Evolutionary conservation across 1,139 yeast species (phyloP), one percentile per base, ranked within the genome.

Genomic region (Insectozyma bohioensis): DNA sequence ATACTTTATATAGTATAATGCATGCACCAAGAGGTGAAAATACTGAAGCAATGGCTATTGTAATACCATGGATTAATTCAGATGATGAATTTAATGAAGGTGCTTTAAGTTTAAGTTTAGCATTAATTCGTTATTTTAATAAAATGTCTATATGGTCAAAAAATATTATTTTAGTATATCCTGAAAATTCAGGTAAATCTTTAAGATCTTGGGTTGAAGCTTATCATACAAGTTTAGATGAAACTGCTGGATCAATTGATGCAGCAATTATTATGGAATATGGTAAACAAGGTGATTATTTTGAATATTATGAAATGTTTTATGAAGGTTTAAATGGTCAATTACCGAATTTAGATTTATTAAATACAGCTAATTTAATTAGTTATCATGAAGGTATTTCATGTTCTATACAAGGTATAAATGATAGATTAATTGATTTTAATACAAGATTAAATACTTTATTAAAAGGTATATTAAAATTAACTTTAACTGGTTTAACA

Each of bases 1-100:
- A 72, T 41, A 82, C 87, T 12, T 65, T 87, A 24, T 92, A 90
- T 53, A 95, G 88, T 1, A 76, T 90, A 11, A 71, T 86, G 61
- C 95, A 87, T 52, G 95, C 96, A 0, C 95, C 97, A 2, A 66
- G 96, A 44, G 97, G 97, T 15, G 97, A 92, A 49, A 95, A 92
- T 41, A 88, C 97, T 1, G 98, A 94, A 55, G 88, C 97, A 0
- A 84, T 94, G 78, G 95, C 90, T 3, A 58, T 94, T 28, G 85
- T 83, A 7, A 88, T 94, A 5, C 97, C 98, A 0, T 92, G 96
- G 94, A 58, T 51, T 31, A 74, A 78, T 5, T 55, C 70, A 1
- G 85, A 81, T 43, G 61, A 70, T 19, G 78, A 77, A 43, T 56
- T 48, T 57, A 92, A 92, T 56, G 72, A 78, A 41, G 95, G 96